Percentiles rank a stretch among this genome's conserved stretches.
These are phyloP conservation scores for Aethionema arabicum DNA, from an alignment of 345 rosid genomes.

Conservation along the genomic window DNA sequence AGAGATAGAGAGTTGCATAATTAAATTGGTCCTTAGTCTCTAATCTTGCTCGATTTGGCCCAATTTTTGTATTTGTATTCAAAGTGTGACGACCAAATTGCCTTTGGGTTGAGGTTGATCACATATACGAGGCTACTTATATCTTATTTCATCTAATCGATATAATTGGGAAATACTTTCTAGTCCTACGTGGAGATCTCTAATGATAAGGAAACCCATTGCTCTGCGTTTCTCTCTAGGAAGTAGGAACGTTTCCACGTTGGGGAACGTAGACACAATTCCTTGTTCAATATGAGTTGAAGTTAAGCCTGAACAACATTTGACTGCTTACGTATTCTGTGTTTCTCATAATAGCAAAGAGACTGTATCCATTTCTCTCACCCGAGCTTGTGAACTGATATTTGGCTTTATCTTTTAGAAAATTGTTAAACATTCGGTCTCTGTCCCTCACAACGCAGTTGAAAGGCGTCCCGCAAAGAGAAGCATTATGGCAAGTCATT, in stretches of 20 bases:
- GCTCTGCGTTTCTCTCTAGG: not conserved
- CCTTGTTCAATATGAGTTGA: not conserved
- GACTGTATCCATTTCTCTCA: not conserved
- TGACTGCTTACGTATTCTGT: not conserved
- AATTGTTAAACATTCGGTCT: not conserved
- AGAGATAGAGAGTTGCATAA: not conserved
- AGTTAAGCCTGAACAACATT: not conserved
- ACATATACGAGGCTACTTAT: not conserved
- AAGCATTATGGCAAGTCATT: constrained; percentile 29
- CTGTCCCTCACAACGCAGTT: constrained; percentile 38
- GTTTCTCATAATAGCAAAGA: not conserved
- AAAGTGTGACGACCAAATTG: not conserved
- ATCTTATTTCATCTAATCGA: not conserved
- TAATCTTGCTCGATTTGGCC: too few relatives aligned
- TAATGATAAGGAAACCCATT: constrained; percentile 4
- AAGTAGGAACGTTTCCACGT: too few relatives aligned
- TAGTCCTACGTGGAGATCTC: constrained; percentile 7
- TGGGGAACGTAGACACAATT: not conserved
- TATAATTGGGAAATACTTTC: not conserved
- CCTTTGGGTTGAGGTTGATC: too few relatives aligned
- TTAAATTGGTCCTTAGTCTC: too few relatives aligned
- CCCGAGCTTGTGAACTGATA: too few relatives aligned
- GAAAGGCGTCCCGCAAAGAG: constrained; percentile 20
- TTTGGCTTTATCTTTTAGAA: not conserved
- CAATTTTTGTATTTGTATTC: not conserved